Evolutionary conservation across 257 asterid genomes (phyloP).

Genomic region (Jacaranda copaia): DNA sequence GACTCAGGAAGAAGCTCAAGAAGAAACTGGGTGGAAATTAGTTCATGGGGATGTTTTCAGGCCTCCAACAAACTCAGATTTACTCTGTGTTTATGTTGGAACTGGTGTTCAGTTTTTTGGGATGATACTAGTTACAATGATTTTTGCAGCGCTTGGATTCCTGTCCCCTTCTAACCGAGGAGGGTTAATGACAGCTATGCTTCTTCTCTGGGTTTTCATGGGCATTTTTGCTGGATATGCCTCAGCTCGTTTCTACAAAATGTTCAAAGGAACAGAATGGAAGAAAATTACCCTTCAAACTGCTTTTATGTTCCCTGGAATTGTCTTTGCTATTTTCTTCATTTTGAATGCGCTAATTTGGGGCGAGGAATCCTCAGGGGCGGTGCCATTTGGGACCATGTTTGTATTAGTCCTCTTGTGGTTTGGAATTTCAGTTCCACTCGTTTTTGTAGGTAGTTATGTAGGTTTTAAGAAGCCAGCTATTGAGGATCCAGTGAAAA

Average conservation of each 20-base stretch:
- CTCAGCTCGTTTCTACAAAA: conserved; percentile 84
- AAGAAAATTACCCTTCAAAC: conserved; percentile 82
- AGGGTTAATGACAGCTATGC: conserved; percentile 92
- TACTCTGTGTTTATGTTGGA: conserved; percentile 83
- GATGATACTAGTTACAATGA: conserved; percentile 83
- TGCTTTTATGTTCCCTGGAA: conserved; percentile 80
- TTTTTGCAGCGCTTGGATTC: conserved; percentile 85
- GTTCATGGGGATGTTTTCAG: conserved; percentile 94
- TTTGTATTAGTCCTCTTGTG: conserved; percentile 77
- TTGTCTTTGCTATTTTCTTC: conserved; percentile 67
- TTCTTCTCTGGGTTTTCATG: conserved; percentile 94
- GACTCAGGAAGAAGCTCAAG: conserved; percentile 96
- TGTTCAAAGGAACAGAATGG: conserved; percentile 94
- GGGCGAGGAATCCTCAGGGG: conserved; percentile 93
- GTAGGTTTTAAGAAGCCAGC: conserved; percentile 82
- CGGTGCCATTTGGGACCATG: conserved; percentile 94
- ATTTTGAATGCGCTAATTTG: conserved; percentile 81
- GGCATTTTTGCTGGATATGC: conserved; percentile 90
- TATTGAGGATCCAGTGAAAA: conserved; percentile 88
- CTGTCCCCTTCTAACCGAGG: conserved; percentile 94
- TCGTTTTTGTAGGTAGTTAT: conserved; percentile 84
- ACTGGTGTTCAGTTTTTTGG: conserved; percentile 92
- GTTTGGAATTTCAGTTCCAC: conserved; percentile 91
- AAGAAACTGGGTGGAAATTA: conserved; percentile 96
- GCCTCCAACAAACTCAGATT: conserved; percentile 82